These are phyloP conservation scores for Gloeopeniophorella convolvens DNA, from an alignment of 768 basidiomycete genomes.

Conservation along the genomic window DNA sequence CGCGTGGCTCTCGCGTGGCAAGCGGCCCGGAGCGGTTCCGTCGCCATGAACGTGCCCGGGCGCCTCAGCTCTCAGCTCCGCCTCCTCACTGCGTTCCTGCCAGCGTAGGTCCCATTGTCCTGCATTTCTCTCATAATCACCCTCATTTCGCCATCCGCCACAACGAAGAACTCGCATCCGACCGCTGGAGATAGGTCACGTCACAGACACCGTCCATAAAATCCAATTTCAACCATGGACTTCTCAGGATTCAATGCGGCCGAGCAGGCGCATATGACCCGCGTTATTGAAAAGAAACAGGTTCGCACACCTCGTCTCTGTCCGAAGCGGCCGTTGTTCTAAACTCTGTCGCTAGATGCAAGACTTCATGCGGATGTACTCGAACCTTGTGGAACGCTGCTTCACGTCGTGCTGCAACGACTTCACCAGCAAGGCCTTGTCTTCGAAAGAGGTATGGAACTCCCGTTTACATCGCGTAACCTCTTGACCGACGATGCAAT, in stretches of 20 bases:
- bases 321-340: not conserved
- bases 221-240: conserved; percentile 53
- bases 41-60: not conserved
- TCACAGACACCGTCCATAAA: conserved; percentile 8
- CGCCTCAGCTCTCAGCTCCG: not conserved
- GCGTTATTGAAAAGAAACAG: conserved; percentile 95
- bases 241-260: conserved; percentile 83
- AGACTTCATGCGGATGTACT: conserved; percentile 95
- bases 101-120: not conserved
- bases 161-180: not conserved
- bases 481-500: conserved; percentile 1
- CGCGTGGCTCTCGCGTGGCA: too few species aligned
- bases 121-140: not conserved
- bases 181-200: not conserved
- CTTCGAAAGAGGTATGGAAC: conserved; percentile 75
- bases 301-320: conserved; percentile 34
- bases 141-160: not conserved
- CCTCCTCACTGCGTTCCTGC: not conserved
- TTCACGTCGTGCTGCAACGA: conserved; percentile 95
- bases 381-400: conserved; percentile 90
- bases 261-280: conserved; percentile 95
- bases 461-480: conserved; percentile 1
- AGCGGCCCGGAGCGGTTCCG: too few species aligned
- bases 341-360: conserved; percentile 65
- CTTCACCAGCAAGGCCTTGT: conserved; percentile 91